Percentiles rank a stretch among this genome's conserved stretches.
phyloP scores from a whole-genome alignment of 148 eudicot genomes.

The Euryodendron excelsum region DNA sequence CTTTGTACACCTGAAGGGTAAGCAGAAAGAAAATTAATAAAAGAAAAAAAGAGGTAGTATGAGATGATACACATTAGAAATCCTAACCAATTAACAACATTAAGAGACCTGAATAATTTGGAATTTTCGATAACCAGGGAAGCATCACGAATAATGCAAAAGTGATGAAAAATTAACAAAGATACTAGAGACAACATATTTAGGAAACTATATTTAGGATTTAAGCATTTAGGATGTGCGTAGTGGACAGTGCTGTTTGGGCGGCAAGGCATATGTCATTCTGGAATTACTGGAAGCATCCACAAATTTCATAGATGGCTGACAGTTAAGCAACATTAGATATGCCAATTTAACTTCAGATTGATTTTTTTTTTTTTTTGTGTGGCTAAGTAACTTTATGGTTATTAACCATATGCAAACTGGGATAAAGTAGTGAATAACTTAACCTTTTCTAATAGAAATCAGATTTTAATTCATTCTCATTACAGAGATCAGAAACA shows the following conservation, averaged over 20 bases:
- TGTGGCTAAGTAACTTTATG: background rate
- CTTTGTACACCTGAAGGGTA: slow-evolving; percentile 51
- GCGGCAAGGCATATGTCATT: background rate
- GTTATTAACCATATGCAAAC: background rate
- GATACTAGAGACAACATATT: background rate
- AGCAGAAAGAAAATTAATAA: background rate
- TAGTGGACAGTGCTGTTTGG: background rate
- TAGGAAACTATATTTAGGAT: background rate
- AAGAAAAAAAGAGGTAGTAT: too few relatives aligned
- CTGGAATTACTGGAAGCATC: background rate
- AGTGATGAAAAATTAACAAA: background rate
- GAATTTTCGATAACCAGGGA: background rate
- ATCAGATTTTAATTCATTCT: background rate
- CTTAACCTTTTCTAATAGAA: background rate
- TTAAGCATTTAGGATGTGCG: background rate
- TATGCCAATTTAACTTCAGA: too few relatives aligned
- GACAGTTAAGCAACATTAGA: too few relatives aligned
- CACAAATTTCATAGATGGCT: background rate
- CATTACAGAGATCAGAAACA: background rate
- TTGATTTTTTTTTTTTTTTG: too few relatives aligned
- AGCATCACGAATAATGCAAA: background rate
- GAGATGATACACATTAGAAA: background rate
- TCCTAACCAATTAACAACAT: background rate
- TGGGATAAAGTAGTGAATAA: background rate
- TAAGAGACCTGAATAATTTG: background rate